Conservation (phyloP, 2,329 filamentous ascomycete genomes). For the Aspergillus fischeri region DNA sequence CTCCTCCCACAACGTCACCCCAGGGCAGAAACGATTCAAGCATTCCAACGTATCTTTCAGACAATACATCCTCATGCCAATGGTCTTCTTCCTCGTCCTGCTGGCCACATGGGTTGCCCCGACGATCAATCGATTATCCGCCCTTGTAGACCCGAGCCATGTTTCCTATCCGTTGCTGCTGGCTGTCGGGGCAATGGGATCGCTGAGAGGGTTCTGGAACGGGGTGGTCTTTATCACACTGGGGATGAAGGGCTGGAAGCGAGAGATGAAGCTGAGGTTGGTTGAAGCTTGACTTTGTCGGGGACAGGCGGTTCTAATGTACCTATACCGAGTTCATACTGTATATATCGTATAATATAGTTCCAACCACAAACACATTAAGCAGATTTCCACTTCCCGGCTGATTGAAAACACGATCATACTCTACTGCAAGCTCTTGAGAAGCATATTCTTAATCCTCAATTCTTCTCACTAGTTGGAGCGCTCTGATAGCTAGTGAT, state of each 20-base stretch:
- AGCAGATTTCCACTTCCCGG: too few species aligned
- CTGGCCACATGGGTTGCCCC: constrained; percentile 35
- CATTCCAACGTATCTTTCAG: constrained; percentile 27
- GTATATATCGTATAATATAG: too few species aligned
- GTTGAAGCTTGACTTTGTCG: too few species aligned
- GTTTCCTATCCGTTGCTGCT: constrained; percentile 29
- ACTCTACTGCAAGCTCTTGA: too few species aligned
- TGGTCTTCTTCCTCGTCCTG: constrained; percentile 35
- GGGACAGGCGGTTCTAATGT: too few species aligned
- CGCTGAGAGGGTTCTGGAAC: constrained; percentile 38
- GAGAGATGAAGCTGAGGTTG: not conserved
- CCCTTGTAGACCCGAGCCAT: constrained; percentile 25
- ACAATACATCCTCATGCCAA: constrained; percentile 39
- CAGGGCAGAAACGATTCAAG: not conserved
- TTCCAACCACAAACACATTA: too few species aligned
- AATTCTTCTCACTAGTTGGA: too few species aligned
- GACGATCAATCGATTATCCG: constrained; percentile 33
- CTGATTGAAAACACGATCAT: too few species aligned
- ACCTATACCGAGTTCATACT: too few species aligned
- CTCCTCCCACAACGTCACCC: not conserved
- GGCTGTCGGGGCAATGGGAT: constrained; percentile 32
- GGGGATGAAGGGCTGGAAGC: constrained; percentile 32
- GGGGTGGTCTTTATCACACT: constrained; percentile 36
- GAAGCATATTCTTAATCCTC: too few species aligned
- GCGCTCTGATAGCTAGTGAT: too few species aligned